These are phyloP conservation scores for Nasturtium officinale DNA, from an alignment of 345 rosid genomes.

Conservation along the genomic window DNA sequence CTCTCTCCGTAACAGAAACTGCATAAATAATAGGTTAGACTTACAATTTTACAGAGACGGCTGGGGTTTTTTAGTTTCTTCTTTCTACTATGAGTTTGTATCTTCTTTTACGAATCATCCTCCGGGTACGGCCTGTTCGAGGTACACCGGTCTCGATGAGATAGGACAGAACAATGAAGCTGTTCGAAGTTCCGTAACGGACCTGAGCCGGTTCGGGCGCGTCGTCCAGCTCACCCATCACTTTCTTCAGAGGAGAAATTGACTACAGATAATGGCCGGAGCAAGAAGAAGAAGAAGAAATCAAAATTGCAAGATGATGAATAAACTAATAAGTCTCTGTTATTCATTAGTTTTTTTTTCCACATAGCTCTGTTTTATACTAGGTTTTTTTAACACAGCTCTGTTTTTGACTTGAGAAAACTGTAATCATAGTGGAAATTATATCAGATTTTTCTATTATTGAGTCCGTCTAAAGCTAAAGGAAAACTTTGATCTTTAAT, in stretches of 20 bases:
- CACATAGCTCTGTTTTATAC: not conserved
- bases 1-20: not conserved
- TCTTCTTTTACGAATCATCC: slow-evolving; percentile 68
- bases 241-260: slow-evolving; percentile 54
- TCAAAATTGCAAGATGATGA: slow-evolving; percentile 44
- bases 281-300: slow-evolving; percentile 49
- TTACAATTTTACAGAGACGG: slow-evolving; percentile 14
- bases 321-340: slow-evolving; percentile 26
- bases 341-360: slow-evolving; percentile 3
- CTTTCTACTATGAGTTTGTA: slow-evolving; percentile 54
- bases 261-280: slow-evolving; percentile 39
- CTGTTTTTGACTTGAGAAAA: not conserved
- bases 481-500: not conserved
- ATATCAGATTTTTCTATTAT: not conserved
- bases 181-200: slow-evolving; percentile 68
- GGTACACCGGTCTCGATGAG: slow-evolving; percentile 69
- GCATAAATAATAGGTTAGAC: slow-evolving; percentile 11
- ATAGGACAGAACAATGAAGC: slow-evolving; percentile 87
- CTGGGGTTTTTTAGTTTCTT: slow-evolving; percentile 8
- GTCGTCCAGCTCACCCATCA: slow-evolving; percentile 75
- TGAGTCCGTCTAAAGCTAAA: not conserved
- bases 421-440: not conserved
- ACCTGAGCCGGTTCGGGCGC: slow-evolving; percentile 74
- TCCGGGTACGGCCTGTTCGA: slow-evolving; percentile 65
- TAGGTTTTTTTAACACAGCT: not conserved